Conservation (phyloP, 768 basidiomycete genomes). For the Lactarius sanguifluus region DNA sequence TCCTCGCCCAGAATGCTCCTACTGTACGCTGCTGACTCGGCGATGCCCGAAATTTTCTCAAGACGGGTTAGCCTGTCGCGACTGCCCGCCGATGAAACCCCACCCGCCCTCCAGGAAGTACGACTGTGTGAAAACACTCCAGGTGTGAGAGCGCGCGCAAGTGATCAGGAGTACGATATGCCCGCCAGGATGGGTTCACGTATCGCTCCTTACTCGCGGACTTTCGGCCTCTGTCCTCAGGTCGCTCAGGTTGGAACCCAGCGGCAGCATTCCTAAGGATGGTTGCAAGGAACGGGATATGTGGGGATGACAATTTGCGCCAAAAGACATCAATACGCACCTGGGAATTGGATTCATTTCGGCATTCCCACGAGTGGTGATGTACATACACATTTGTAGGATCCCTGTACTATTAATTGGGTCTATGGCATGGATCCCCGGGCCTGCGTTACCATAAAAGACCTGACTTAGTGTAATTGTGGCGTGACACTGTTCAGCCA, state of each 20-base stretch:
- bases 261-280: not conserved
- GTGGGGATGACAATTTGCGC: not conserved
- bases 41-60: not conserved
- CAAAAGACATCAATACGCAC: not conserved
- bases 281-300: not conserved
- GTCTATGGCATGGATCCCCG: not conserved
- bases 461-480: not conserved
- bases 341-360: not conserved
- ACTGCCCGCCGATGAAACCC: not conserved
- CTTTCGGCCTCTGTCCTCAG: conserved; percentile 2
- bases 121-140: not conserved
- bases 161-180: not conserved
- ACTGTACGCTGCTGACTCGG: not conserved
- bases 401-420: not conserved
- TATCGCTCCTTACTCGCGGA: conserved; percentile 9
- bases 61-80: not conserved
- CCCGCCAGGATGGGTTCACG: not conserved
- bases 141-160: not conserved
- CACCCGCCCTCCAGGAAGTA: not conserved
- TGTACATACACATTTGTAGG: not conserved
- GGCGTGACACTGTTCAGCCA: not conserved
- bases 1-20: not conserved
- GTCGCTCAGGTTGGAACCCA: conserved; percentile 3
- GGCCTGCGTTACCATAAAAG: not conserved
- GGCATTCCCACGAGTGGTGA: not conserved